phyloP scores from a whole-genome alignment of 2,329 filamentous ascomycete species.

The Chalaropsis thielavioides region DNA sequence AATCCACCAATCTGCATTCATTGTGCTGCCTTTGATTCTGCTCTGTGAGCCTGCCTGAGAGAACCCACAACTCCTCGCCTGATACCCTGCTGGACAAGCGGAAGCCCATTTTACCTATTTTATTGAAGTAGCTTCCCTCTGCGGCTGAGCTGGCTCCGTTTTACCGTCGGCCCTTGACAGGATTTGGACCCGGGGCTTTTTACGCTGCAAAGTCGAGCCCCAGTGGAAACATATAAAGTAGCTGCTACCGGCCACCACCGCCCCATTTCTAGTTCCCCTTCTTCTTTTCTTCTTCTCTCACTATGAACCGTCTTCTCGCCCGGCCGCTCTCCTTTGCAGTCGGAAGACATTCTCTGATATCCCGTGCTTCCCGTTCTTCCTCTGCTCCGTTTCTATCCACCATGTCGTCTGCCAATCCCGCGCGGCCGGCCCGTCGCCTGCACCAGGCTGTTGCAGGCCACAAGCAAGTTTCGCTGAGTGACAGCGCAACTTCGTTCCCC shows the following conservation, averaged over 20 bases:
- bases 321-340: slow-evolving; percentile 8
- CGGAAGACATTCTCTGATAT: slow-evolving; percentile 4
- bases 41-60: background rate
- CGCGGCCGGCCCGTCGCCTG: slow-evolving; percentile 38
- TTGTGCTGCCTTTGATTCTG: background rate
- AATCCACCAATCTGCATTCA: background rate
- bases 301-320: slow-evolving; percentile 11
- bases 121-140: background rate
- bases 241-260: background rate
- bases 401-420: slow-evolving; percentile 22
- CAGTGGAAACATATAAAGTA: background rate
- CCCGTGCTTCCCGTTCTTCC: background rate
- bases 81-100: background rate
- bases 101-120: background rate
- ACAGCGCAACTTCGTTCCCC: slow-evolving; percentile 48
- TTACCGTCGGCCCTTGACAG: background rate
- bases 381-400: slow-evolving; percentile 11
- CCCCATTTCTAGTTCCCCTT: background rate
- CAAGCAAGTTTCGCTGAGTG: slow-evolving; percentile 32
- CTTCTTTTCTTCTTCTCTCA: background rate
- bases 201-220: background rate
- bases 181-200: background rate
- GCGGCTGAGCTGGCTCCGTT: background rate
- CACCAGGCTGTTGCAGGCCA: slow-evolving; percentile 26
- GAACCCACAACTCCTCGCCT: background rate